Conservation (phyloP, 805 yeast species). For the Saccharomycopsis synnaedendra region DNA sequence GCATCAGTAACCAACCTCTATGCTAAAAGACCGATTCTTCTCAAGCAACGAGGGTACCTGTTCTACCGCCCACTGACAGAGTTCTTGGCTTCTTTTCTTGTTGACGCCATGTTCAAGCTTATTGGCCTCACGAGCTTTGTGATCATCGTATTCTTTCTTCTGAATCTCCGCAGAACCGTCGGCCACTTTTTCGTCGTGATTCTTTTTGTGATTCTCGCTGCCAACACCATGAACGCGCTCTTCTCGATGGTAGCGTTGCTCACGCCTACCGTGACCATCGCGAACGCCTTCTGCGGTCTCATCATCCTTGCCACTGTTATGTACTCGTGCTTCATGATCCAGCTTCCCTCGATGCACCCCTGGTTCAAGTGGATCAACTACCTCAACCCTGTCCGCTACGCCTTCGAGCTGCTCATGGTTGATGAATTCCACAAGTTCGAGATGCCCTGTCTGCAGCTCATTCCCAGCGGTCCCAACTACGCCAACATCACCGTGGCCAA, state of each 20-base stretch:
- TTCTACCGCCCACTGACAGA: conserved; percentile 69
- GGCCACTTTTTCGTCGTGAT: conserved; percentile 44
- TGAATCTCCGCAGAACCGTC: conserved; percentile 35
- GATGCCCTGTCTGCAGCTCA: conserved; percentile 42
- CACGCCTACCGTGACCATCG: conserved; percentile 38
- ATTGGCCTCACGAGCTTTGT: conserved; percentile 33
- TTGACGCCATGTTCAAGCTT: conserved; percentile 54
- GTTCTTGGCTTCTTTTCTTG: conserved; percentile 47
- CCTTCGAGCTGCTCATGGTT: conserved; percentile 52
- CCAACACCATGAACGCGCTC: conserved; percentile 37
- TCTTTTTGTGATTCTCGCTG: conserved; percentile 32
- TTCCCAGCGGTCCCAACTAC: conserved; percentile 54
- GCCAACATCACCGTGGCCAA: conserved; percentile 25
- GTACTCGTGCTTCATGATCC: conserved; percentile 60
- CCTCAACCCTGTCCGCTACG: conserved; percentile 44
- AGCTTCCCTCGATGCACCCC: conserved; percentile 47
- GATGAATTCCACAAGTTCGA: conserved; percentile 51
- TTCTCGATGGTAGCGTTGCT: conserved; percentile 45
- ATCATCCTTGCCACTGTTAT: conserved; percentile 36
- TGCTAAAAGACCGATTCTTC: conserved; percentile 46
- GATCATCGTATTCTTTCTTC: conserved; percentile 45
- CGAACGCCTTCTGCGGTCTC: conserved; percentile 51
- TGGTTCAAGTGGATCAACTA: conserved; percentile 65
- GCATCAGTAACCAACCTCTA: conserved; percentile 32
- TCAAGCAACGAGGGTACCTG: conserved; percentile 61